A percentile compares a stretch with the other conserved stretches of the same genome.
Conservation (phyloP, 1,284 basidiomycete species). For the Fomitopsis palustris region DNA sequence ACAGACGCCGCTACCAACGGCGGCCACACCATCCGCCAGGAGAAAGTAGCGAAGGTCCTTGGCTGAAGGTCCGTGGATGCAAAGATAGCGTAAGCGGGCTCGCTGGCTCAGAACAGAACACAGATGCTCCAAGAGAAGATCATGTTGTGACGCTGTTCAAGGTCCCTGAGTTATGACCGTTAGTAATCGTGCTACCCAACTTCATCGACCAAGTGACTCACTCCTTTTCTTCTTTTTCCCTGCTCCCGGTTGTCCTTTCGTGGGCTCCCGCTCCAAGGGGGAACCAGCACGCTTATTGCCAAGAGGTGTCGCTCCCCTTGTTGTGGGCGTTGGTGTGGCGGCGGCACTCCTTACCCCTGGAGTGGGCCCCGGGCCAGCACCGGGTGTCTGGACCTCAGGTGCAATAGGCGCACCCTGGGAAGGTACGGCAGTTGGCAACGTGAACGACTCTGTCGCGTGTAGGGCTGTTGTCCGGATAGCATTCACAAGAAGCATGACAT, state of each 20-base stretch:
- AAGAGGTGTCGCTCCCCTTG: constrained; percentile 34
- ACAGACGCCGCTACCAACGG: too few relatives aligned
- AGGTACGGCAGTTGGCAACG: constrained; percentile 21
- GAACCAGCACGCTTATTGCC: constrained; percentile 36
- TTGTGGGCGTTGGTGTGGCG: constrained; percentile 51
- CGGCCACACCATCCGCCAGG: too few relatives aligned
- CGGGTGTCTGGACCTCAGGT: constrained; percentile 29
- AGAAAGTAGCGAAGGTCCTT: too few relatives aligned
- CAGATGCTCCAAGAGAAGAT: background rate
- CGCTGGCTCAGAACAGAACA: background rate
- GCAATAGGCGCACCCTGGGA: constrained; percentile 34
- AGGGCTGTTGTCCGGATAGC: constrained; percentile 75
- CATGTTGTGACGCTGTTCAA: constrained; percentile 2
- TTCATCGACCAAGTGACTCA: constrained; percentile 18
- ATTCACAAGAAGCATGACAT: constrained; percentile 61
- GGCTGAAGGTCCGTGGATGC: background rate
- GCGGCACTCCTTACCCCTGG: constrained; percentile 33
- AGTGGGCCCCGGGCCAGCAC: constrained; percentile 30
- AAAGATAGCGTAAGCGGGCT: background rate
- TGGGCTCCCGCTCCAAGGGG: constrained; percentile 38
- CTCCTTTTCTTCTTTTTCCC: constrained; percentile 72
- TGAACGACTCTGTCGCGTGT: constrained; percentile 55
- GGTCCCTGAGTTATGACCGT: constrained; percentile 13
- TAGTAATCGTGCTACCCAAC: background rate
- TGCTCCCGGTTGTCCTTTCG: constrained; percentile 46